These are phyloP conservation scores for Jackrogersella minutella DNA, from an alignment of 495 filamentous ascomycete genomes.

Conservation along the genomic window DNA sequence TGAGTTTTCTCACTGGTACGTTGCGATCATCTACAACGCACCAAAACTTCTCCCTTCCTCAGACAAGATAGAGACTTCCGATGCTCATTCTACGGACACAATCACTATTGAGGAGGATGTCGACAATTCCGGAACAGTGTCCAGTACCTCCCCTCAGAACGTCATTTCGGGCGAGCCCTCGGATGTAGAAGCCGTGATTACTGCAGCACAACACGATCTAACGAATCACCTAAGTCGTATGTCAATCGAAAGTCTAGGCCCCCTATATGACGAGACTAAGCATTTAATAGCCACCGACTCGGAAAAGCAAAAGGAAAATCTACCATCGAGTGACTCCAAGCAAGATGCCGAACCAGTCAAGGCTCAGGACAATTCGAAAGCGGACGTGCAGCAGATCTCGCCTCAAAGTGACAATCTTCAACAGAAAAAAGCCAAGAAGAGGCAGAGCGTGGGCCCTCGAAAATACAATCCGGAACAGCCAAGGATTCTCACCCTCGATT, in stretches of 20 bases:
- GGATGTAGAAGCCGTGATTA: background rate
- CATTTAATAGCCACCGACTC: slow-evolving; percentile 16
- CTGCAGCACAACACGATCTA: slow-evolving; percentile 23
- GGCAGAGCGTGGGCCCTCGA: slow-evolving; percentile 35
- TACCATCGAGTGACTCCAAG: background rate
- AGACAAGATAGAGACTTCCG: slow-evolving; percentile 36
- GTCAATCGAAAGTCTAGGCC: slow-evolving; percentile 37
- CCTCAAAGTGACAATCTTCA: slow-evolving; percentile 4
- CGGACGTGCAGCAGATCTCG: slow-evolving; percentile 14
- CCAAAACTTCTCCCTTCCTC: slow-evolving; percentile 57
- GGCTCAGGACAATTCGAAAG: slow-evolving; percentile 10
- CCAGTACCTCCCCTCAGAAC: background rate
- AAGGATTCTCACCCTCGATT: slow-evolving; percentile 89
- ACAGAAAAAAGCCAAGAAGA: slow-evolving; percentile 39
- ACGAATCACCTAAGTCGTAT: slow-evolving; percentile 34
- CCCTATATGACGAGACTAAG: slow-evolving; percentile 21
- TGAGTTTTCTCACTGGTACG: slow-evolving; percentile 87
- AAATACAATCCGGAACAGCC: slow-evolving; percentile 57
- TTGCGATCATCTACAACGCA: slow-evolving; percentile 95
- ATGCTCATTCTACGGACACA: slow-evolving; percentile 24
- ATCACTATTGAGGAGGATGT: slow-evolving; percentile 26
- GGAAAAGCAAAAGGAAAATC: slow-evolving; percentile 6
- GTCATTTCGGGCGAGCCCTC: slow-evolving; percentile 4
- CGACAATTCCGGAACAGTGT: slow-evolving; percentile 6
- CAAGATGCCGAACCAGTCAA: slow-evolving; percentile 18